phyloP scores from a whole-genome alignment of 768 basidiomycete species.

The Crucibulum laeve region DNA sequence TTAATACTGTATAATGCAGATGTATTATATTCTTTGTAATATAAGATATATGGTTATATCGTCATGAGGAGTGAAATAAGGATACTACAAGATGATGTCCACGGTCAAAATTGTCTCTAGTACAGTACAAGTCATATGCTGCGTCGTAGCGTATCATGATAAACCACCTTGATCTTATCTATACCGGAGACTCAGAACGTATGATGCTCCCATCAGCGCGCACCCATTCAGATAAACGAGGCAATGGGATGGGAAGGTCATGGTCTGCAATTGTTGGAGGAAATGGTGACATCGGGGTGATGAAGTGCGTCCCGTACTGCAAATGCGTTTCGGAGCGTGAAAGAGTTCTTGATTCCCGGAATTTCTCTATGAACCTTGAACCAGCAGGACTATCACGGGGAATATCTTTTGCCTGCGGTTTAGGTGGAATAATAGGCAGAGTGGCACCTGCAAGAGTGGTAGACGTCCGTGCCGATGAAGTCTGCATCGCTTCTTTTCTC shows the following conservation, averaged over 20 bases:
- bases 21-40: no score
- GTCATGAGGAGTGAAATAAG: no score
- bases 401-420: conserved; percentile 19
- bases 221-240: conserved; percentile 48
- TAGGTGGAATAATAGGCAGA: conserved; percentile 17
- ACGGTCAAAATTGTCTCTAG: no score
- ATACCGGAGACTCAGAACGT: not conserved
- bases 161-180: not conserved
- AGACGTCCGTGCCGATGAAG: conserved; percentile 9
- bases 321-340: conserved; percentile 21
- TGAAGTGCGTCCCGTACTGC: conserved; percentile 14
- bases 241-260: conserved; percentile 54
- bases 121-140: no score
- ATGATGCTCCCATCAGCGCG: conserved; percentile 30
- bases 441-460: conserved; percentile 13
- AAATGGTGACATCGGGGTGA: conserved; percentile 24
- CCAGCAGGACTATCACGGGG: conserved; percentile 13
- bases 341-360: conserved; percentile 28
- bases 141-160: no score
- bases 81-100: no score
- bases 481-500: conserved; percentile 14
- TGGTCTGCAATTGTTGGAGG: conserved; percentile 37
- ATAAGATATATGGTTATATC: no score
- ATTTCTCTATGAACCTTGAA: conserved; percentile 38
- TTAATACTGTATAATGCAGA: no score